Base-by-base conservation (phyloP, 2,329 filamentous ascomycete species). In the Chaetomium sp. region DNA sequence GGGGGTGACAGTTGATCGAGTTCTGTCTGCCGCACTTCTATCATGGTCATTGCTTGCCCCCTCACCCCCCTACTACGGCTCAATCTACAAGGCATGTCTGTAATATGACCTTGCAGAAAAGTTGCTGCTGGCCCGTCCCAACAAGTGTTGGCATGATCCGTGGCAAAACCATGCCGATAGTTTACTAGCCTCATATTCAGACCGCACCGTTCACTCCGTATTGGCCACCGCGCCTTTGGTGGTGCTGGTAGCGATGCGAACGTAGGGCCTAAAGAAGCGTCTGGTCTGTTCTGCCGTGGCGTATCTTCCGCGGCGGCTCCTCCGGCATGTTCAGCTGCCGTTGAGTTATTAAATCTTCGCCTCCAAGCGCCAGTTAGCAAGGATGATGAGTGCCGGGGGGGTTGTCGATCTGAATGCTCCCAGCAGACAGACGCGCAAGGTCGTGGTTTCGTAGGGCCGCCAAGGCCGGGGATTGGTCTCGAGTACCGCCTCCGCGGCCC, bases 61-160 rank as follows among this genome's bases (percentile, higher is more conserved):
- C 10, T 21, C 55, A 56, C 23, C 8, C 33, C 19, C 38, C 63
- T 58, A 62, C 63, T 66, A 63, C 55, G 58, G 53, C 63, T 67
- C 65, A 70, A 68, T 70, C 57, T 62, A 66, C 42, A 35, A 53
- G 56, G 61, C 57, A 64, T 67, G 65, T 38, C 25, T 42, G 55
- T 35, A 59, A 64, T 56, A n/a, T 56, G 42, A 21, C 27, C 57
- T 62, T 62, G 53, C 47, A 54, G 62, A 35, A 35, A 21, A 31
- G 49, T 42, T 50, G 63, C 56, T 42, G 57, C 57, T n/a, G 35
- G 21, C 60, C 60, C 50, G 51, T 54, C 27, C 23, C 55, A 61
- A 56, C 64, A 65, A 57, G 61, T 66, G 55, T 31, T 29, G 56
- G 65, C 13, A 42, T 16, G n/a, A 7, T 23, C 16, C 12, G 42